Percentiles rank a stretch among this genome's conserved stretches.
Evolutionary conservation across 345 rosid species (phyloP).

Genomic region (Brassica rapa): DNA sequence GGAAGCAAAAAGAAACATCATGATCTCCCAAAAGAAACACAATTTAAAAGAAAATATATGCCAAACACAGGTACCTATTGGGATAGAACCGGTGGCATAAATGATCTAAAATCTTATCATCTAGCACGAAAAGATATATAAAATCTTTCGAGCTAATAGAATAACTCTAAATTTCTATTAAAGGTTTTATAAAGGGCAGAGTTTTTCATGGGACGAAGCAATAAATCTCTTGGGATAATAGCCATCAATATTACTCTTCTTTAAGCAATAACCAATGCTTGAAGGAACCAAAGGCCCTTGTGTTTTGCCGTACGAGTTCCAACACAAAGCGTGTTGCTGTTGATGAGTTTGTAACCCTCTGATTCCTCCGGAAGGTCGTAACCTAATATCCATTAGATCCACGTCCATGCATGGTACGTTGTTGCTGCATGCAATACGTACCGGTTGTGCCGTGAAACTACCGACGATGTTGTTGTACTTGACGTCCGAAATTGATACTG

Average conservation of each 20-base stretch:
- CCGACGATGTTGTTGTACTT: constrained; percentile 65
- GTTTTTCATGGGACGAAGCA: constrained; percentile 56
- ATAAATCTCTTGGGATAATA: constrained; percentile 39
- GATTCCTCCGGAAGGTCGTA: constrained; percentile 51
- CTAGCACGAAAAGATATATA: neutral
- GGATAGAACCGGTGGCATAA: constrained; percentile 15
- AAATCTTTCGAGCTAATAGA: neutral
- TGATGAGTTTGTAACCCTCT: constrained; percentile 45
- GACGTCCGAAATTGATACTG: constrained; percentile 69
- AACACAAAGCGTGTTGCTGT: constrained; percentile 55
- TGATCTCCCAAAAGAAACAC: neutral
- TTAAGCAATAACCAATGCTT: constrained; percentile 74
- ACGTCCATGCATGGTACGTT: constrained; percentile 72
- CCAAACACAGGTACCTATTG: constrained; percentile 8
- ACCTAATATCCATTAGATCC: constrained; percentile 58
- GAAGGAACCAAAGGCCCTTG: constrained; percentile 73
- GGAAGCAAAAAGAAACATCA: constrained; percentile 42
- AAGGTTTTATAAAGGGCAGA: constrained; percentile 37
- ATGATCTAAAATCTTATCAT: neutral
- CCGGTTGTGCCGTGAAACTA: constrained; percentile 62
- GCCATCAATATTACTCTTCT: constrained; percentile 44
- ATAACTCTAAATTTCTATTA: neutral
- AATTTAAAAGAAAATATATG: neutral
- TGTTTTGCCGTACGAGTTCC: constrained; percentile 86
- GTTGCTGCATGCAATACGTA: constrained; percentile 75